A percentile compares a stretch with the other conserved stretches of the same genome.
Conservation (phyloP, 352 stramenopile genomes). For the Paralagenidium karlingii region DNA sequence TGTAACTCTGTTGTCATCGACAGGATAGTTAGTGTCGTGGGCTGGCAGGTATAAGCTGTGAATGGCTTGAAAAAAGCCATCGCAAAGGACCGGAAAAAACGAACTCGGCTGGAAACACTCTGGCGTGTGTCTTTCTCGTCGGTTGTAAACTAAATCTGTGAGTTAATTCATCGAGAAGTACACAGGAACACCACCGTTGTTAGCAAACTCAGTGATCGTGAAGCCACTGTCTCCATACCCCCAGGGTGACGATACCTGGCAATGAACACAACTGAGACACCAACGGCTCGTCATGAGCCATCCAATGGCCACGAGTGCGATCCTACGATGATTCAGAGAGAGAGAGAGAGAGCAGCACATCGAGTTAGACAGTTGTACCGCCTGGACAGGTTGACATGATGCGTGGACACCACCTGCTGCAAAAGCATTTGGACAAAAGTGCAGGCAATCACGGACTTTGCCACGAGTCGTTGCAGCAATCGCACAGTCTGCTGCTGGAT, state of each 20-base stretch:
- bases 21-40: not conserved
- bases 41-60: too few relatives aligned
- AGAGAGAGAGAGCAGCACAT: conserved; percentile 3
- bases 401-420: not conserved
- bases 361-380: not conserved
- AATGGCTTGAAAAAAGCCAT: conserved; percentile 23
- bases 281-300: conserved; percentile 13
- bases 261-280: conserved; percentile 26
- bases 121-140: conserved; percentile 23
- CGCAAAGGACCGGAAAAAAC: conserved; percentile 30
- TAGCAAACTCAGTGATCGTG: too few relatives aligned
- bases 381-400: conserved; percentile 1
- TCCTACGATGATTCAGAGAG: not conserved
- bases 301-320: not conserved
- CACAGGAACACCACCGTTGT: not conserved
- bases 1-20: not conserved
- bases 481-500: conserved; percentile 22
- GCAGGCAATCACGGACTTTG: conserved; percentile 3
- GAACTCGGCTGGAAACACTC: conserved; percentile 22
- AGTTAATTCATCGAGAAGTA: not conserved
- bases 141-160: conserved; percentile 54
- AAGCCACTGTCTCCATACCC: too few relatives aligned
- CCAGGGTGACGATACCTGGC: too few relatives aligned
- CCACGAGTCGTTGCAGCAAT: too few relatives aligned
- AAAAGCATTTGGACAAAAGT: not conserved